These are phyloP conservation scores for Malus hybrid DNA, from an alignment of 331 rosid genomes.

Conservation along the genomic window DNA sequence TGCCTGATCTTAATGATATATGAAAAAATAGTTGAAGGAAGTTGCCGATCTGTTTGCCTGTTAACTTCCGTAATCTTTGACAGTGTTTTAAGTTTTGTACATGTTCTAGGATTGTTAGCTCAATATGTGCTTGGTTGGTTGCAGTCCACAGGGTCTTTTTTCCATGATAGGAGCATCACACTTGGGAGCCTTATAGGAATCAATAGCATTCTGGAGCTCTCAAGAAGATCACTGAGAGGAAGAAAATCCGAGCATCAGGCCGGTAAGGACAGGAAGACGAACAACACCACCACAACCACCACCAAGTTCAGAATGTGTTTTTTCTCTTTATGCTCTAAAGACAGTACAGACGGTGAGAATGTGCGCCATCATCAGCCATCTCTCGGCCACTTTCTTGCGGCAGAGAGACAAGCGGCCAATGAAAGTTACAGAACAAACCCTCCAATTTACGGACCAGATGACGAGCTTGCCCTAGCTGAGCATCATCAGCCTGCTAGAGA, in stretches of 20 bases:
- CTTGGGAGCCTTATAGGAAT: slow-evolving; percentile 76
- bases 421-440: slow-evolving; percentile 38
- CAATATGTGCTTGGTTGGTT: neutral
- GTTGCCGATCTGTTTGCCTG: neutral
- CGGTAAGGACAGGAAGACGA: slow-evolving; percentile 19
- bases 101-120: neutral
- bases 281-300: neutral
- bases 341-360: slow-evolving; percentile 23
- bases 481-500: slow-evolving; percentile 21
- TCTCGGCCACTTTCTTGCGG: slow-evolving; percentile 64
- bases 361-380: slow-evolving; percentile 28
- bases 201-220: slow-evolving; percentile 49
- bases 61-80: neutral
- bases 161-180: slow-evolving; percentile 64
- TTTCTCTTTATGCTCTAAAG: slow-evolving; percentile 37
- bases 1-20: neutral
- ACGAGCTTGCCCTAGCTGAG: slow-evolving; percentile 30
- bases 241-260: slow-evolving; percentile 28
- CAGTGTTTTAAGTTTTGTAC: neutral
- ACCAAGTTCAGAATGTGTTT: slow-evolving; percentile 33
- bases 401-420: slow-evolving; percentile 52
- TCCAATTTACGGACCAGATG: slow-evolving; percentile 34
- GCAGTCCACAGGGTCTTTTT: slow-evolving; percentile 81
- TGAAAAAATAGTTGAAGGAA: neutral
- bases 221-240: slow-evolving; percentile 56